Percentiles rank a stretch among this genome's conserved stretches.
These are phyloP conservation scores for Rubroboletus satanas DNA, from an alignment of 768 basidiomycete genomes.

Conservation along the genomic window DNA sequence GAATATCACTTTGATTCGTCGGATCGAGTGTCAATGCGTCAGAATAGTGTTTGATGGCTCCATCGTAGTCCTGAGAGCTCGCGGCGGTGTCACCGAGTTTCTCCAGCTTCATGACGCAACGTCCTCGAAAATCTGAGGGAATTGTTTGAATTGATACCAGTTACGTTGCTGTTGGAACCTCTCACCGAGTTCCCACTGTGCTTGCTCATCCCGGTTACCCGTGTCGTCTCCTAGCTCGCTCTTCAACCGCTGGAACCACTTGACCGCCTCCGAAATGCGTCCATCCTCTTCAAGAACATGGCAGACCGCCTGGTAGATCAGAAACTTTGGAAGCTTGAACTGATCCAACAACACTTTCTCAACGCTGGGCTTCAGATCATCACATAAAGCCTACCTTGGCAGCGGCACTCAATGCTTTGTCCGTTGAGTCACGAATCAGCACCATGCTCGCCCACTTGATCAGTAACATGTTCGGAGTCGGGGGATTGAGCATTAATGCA, in stretches of 20 bases:
- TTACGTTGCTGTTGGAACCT: not conserved
- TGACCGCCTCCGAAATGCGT: not conserved
- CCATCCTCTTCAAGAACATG: not conserved
- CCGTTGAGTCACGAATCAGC: not conserved
- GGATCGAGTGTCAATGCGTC: not conserved
- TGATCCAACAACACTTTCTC: not conserved
- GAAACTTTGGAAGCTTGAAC: not conserved
- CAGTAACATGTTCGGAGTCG: not conserved
- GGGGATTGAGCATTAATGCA: not conserved
- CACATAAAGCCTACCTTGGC: not conserved
- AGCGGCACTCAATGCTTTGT: not conserved
- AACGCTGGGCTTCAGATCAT: not conserved
- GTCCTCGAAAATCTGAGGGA: not conserved
- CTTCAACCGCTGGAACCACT: not conserved
- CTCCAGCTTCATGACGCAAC: not conserved
- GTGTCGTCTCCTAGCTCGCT: not conserved
- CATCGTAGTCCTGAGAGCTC: not conserved
- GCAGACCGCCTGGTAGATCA: not conserved
- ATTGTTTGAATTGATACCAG: not conserved
- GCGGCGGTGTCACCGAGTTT: not conserved
- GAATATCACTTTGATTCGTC: not conserved
- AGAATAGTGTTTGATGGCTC: not conserved
- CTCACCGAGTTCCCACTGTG: slow-evolving; percentile 1
- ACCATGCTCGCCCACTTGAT: not conserved
- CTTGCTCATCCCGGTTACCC: not conserved